phyloP scores from a whole-genome alignment of 768 basidiomycete genomes.

The Lentinula boryana region DNA sequence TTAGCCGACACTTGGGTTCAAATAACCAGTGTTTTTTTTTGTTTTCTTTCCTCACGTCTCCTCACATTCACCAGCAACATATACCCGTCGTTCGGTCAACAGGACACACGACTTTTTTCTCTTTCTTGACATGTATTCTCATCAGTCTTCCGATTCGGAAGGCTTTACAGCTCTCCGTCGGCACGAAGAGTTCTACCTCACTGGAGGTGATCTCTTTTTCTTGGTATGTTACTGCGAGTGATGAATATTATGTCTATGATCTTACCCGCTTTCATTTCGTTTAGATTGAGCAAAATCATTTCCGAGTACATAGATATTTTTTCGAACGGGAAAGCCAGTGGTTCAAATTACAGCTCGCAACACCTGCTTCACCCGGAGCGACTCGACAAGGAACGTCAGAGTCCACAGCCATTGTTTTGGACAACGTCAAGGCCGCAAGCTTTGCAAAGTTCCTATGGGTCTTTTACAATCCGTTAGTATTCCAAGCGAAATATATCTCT shows the following conservation, averaged over 20 bases:
- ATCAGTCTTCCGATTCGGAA: slow-evolving; percentile 3
- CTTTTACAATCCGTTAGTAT: slow-evolving; percentile 45
- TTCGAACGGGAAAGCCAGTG: slow-evolving; percentile 44
- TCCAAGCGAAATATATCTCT: background rate
- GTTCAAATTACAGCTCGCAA: slow-evolving; percentile 32
- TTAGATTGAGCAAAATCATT: slow-evolving; percentile 48
- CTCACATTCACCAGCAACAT: background rate
- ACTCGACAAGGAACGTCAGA: slow-evolving; percentile 31
- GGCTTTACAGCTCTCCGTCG: slow-evolving; percentile 19
- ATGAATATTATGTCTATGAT: slow-evolving; percentile 15
- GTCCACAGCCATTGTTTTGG: slow-evolving; percentile 35
- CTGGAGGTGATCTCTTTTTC: slow-evolving; percentile 46
- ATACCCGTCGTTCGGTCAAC: slow-evolving; percentile 4
- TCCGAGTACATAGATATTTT: slow-evolving; percentile 50
- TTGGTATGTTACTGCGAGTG: slow-evolving; percentile 33
- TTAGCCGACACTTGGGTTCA: slow-evolving; percentile 3
- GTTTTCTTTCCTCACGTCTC: background rate
- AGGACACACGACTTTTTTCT: slow-evolving; percentile 1
- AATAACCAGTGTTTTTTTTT: background rate
- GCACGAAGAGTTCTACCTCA: slow-evolving; percentile 39
- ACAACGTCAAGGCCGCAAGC: slow-evolving; percentile 31
- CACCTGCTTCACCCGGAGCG: slow-evolving; percentile 24
- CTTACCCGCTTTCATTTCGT: slow-evolving; percentile 21
- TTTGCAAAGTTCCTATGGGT: slow-evolving; percentile 50
- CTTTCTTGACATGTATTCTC: slow-evolving; percentile 3